These are phyloP conservation scores for Ophiocordyceps camponoti-leonardi DNA, from an alignment of 2,329 filamentous ascomycete species.

Conservation along the genomic window DNA sequence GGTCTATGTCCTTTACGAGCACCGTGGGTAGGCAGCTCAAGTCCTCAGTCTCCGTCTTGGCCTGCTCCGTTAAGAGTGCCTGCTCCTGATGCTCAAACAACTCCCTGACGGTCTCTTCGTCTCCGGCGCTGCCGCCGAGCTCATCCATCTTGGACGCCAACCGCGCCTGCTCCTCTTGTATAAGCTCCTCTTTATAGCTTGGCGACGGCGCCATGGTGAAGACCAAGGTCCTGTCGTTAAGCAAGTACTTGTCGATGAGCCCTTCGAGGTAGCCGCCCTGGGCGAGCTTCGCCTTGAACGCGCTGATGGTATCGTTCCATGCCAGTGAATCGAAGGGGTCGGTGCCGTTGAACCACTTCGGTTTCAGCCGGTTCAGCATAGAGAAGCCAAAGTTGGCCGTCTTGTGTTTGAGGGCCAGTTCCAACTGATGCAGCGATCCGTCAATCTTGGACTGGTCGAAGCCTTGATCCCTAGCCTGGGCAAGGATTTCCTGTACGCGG, in stretches of 20 bases:
- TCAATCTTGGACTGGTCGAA: slow-evolving; percentile 86
- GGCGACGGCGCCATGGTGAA: slow-evolving; percentile 89
- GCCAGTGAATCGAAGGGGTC: slow-evolving; percentile 82
- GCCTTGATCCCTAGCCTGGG: slow-evolving; percentile 52
- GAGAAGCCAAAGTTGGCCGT: slow-evolving; percentile 89
- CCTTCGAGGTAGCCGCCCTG: slow-evolving; percentile 68
- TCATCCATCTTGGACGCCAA: slow-evolving; percentile 59
- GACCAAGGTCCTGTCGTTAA: slow-evolving; percentile 72
- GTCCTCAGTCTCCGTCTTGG: slow-evolving; percentile 68
- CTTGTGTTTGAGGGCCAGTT: slow-evolving; percentile 89
- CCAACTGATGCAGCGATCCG: slow-evolving; percentile 82
- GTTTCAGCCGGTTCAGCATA: slow-evolving; percentile 73
- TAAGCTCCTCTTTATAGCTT: slow-evolving; percentile 56
- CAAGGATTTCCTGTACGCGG: slow-evolving; percentile 55
- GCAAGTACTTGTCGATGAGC: slow-evolving; percentile 73
- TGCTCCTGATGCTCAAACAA: slow-evolving; percentile 64
- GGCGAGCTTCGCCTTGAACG: slow-evolving; percentile 63
- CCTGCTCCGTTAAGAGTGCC: slow-evolving; percentile 64
- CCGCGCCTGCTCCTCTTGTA: slow-evolving; percentile 57
- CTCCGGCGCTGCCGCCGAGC: slow-evolving; percentile 51
- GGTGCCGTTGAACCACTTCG: slow-evolving; percentile 88
- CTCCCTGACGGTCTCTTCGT: slow-evolving; percentile 52
- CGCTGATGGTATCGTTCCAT: slow-evolving; percentile 76
- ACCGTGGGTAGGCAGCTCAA: slow-evolving; percentile 78
- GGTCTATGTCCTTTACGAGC: slow-evolving; percentile 74